Base-by-base conservation (phyloP, 306 rosid genomes). In the Ormosia emarginata region DNA sequence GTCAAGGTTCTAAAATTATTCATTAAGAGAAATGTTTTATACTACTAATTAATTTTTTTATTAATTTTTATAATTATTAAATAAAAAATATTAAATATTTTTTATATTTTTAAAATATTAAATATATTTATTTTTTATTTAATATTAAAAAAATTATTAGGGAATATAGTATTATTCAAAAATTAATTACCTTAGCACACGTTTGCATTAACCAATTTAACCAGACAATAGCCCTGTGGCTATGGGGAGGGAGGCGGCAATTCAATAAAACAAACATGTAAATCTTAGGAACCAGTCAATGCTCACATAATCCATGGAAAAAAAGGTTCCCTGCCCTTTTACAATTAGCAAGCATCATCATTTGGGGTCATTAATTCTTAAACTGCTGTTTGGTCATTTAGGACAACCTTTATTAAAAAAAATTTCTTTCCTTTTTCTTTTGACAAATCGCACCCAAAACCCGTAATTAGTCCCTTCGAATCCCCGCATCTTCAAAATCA, bases 311-410 rank as follows among this genome's bases (percentile, higher is more conserved):
- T 52, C 39, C 36, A 46, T 75, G 55, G 34, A 67, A 57, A 57
- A 57, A 57, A 74, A 59, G 74, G 24, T 34, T 49, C 58, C 3
- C 8, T 39, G 40, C 36, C 67, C 41, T 43, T 44, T 50, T 5
- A 43, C 77, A 66, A 66, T 66, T 56, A 18, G 41, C 56, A 55
- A 9, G 34, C n/a, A 36, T 33, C 36, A 36, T 50, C 49, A 18
- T 12, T 63, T 24, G 29, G 80, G 82, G 11, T 30, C 79, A 67
- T 68, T 69, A 32, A 50, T 8, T 73, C 40, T 73, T 47, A 10
- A 66, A 67, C 61, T 61, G 30, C n/a, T 47, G 84, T 84, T 79
- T 59, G 78, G 67, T 14, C 78, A 14, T 34, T 47, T 30, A 37
- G 58, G 49, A 37, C 74, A 79, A 66, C 46, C 50, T 44, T 29